Conservation (phyloP, 225 moss, liverwort and hornwort species). For the Pleurozium schreberi region DNA sequence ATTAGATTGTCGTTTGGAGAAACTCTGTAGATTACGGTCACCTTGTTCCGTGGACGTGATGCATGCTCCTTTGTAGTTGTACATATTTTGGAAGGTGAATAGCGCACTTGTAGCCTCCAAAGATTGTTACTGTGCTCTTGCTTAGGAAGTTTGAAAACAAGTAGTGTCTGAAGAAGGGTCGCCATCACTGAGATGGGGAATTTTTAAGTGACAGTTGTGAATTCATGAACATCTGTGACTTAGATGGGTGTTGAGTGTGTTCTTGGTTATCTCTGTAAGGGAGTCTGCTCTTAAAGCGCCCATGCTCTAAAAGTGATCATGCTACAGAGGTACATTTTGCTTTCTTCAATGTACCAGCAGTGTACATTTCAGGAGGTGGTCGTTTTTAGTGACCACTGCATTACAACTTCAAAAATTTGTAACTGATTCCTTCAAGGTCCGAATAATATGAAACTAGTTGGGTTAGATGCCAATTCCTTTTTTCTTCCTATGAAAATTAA, state of each 20-base stretch:
- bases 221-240: background rate
- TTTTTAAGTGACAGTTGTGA: background rate
- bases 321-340: too few relatives aligned
- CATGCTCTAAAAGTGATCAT: too few relatives aligned
- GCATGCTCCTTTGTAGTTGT: constrained; percentile 8
- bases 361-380: too few relatives aligned
- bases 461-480: too few relatives aligned
- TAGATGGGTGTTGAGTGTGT: background rate
- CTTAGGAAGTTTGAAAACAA: background rate
- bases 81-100: background rate
- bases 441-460: too few relatives aligned
- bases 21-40: background rate
- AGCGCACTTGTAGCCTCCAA: background rate
- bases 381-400: too few relatives aligned
- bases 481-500: too few relatives aligned
- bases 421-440: too few relatives aligned
- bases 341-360: too few relatives aligned
- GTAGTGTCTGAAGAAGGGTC: background rate
- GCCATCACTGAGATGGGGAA: background rate
- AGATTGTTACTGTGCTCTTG: background rate
- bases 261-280: background rate
- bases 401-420: too few relatives aligned
- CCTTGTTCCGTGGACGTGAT: background rate
- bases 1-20: background rate
- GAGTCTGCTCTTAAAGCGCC: too few relatives aligned